Conservation (phyloP, 2,329 filamentous ascomycete species). For the Aspergillus quadricinctus region DNA sequence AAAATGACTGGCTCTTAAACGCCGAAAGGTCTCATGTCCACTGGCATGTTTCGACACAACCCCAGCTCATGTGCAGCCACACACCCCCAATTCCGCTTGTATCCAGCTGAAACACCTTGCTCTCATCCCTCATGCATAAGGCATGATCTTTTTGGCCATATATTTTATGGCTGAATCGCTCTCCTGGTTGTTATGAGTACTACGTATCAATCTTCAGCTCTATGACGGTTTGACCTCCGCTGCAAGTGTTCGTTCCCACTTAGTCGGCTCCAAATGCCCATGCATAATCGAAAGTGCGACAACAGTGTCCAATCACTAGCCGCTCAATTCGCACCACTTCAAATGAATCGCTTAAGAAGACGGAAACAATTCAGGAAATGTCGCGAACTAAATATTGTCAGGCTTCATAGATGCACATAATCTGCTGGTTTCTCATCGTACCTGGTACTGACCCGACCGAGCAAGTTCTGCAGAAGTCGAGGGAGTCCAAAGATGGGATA, state of each 20-base stretch:
- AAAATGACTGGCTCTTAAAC: not conserved
- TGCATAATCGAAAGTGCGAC: conserved; percentile 10
- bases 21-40: not conserved
- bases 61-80: conserved; percentile 16
- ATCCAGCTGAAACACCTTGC: not conserved
- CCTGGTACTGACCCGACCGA: not conserved
- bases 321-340: conserved; percentile 9
- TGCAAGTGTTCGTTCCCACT: not conserved
- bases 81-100: not conserved
- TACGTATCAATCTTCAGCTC: not conserved
- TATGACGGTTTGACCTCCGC: not conserved
- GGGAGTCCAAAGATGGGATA: not conserved
- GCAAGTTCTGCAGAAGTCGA: not conserved
- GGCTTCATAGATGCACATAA: not conserved
- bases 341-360: conserved; percentile 2
- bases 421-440: not conserved
- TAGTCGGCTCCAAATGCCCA: not conserved
- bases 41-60: conserved; percentile 8
- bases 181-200: not conserved
- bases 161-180: not conserved
- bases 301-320: conserved; percentile 18
- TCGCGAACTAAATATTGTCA: not conserved
- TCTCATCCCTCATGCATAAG: not conserved
- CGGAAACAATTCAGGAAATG: not conserved
- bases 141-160: not conserved